Evolutionary conservation across 305 asterid species (phyloP).

Genomic region (Fraxinus greggii): DNA sequence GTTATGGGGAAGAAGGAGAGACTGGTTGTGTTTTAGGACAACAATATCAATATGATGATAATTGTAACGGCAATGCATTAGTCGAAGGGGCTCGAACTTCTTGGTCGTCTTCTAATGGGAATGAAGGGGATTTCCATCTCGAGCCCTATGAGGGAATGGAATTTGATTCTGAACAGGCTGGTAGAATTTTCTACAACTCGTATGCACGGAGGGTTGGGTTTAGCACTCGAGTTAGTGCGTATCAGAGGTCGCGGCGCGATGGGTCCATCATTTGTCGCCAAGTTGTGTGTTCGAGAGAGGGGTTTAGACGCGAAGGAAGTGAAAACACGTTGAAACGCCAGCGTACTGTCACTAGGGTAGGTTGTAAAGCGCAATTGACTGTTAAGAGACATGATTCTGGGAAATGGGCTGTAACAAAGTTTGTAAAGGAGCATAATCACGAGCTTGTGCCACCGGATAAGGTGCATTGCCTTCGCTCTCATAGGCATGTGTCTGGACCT

Average conservation of each 20-base stretch:
- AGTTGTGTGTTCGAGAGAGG: neutral
- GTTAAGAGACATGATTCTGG: slow-evolving; percentile 87
- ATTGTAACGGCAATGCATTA: slow-evolving; percentile 38
- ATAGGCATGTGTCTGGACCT: slow-evolving; percentile 86
- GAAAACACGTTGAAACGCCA: slow-evolving; percentile 64
- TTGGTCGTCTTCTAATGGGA: slow-evolving; percentile 14
- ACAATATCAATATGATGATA: slow-evolving; percentile 53
- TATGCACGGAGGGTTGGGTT: slow-evolving; percentile 88
- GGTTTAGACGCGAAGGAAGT: neutral
- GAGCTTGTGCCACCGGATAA: slow-evolving; percentile 89
- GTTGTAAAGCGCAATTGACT: slow-evolving; percentile 82
- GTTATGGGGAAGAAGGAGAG: slow-evolving; percentile 66
- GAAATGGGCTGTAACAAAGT: slow-evolving; percentile 74
- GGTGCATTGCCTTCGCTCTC: slow-evolving; percentile 88
- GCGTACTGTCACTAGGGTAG: slow-evolving; percentile 74
- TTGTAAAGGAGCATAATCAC: slow-evolving; percentile 78
- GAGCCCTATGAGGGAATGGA: slow-evolving; percentile 95
- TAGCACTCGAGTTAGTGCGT: slow-evolving; percentile 91
- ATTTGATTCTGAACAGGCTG: slow-evolving; percentile 90
- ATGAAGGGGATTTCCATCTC: slow-evolving; percentile 65
- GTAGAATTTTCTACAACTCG: slow-evolving; percentile 82
- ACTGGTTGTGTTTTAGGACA: neutral
- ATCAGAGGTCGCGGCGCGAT: slow-evolving; percentile 90
- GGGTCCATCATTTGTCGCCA: slow-evolving; percentile 79
- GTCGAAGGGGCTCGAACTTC: neutral